Evolutionary conservation across 805 yeast species (phyloP).

Genomic region (Candida maltosa): DNA sequence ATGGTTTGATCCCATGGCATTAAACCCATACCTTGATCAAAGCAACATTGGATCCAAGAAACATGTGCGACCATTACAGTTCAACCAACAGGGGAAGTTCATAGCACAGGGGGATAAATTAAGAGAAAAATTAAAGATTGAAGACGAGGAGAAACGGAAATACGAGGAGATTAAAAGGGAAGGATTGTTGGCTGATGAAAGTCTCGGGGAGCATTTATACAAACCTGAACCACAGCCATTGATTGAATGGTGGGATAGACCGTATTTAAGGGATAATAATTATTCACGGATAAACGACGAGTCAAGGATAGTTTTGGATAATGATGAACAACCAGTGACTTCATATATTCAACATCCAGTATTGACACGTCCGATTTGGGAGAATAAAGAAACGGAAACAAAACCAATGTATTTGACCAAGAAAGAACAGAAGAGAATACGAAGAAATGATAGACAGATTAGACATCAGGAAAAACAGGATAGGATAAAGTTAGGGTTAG

Average conservation of each 20-base stretch:
- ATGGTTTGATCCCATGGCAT: slow-evolving; percentile 30
- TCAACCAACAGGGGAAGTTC: slow-evolving; percentile 65
- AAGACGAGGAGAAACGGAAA: slow-evolving; percentile 17
- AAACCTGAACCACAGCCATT: slow-evolving; percentile 51
- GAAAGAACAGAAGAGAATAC: slow-evolving; percentile 67
- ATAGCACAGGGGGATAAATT: slow-evolving; percentile 50
- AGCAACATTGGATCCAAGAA: slow-evolving; percentile 9
- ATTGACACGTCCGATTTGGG: slow-evolving; percentile 60
- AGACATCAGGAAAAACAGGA: slow-evolving; percentile 71
- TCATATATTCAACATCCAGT: slow-evolving; percentile 82
- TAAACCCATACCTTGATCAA: slow-evolving; percentile 39
- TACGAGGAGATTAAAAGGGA: slow-evolving; percentile 29
- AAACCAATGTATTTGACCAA: slow-evolving; percentile 65
- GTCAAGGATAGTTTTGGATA: slow-evolving; percentile 26
- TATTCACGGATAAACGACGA: slow-evolving; percentile 33
- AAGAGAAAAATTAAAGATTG: slow-evolving; percentile 38
- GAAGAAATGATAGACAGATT: slow-evolving; percentile 66
- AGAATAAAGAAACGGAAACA: slow-evolving; percentile 28
- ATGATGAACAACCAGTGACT: slow-evolving; percentile 51
- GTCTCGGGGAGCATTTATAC: slow-evolving; percentile 55
- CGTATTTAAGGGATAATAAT: slow-evolving; percentile 40
- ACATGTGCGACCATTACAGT: slow-evolving; percentile 39
- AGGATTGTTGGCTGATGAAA: slow-evolving; percentile 50
- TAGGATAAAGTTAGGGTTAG: slow-evolving; percentile 72
- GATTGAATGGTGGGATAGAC: slow-evolving; percentile 89